Base-by-base conservation (phyloP, 2,329 filamentous ascomycete species). In the Colletotrichum eleusines region DNA sequence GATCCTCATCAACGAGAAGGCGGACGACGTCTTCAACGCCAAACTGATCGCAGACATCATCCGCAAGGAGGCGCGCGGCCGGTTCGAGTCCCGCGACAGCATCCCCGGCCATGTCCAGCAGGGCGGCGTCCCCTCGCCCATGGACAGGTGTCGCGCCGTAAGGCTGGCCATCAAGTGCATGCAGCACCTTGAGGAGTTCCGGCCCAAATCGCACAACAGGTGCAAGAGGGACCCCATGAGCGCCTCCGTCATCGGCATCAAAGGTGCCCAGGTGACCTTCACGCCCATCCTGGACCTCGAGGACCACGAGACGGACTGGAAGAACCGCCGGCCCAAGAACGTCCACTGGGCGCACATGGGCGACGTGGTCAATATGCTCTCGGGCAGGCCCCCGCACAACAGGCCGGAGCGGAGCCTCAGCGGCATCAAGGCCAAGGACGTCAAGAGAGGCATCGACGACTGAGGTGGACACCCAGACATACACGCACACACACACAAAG, bases 31-130 rank as follows among this genome's bases (percentile, higher is more conserved):
- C 20, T 98, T 98, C 86, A 93, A 88, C 60, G 97, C 96, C 23
- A 94, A 97, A 81, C 89, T 98, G 69, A 95, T 99, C 77, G 95
- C 95, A 42, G 92, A 95, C 78, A 98, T 98, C 82, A 97, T 99
- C 83, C 93, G 93, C 69, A 94, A 97, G 75, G 96, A 98, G 81
- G 93, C 94, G 11, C 91, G 93, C 76, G 94, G 94, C 74, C 91
- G 94, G 20, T 99, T 99, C 78, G 96, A 99, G 81, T 93, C 93
- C 55, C 91, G 95, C 72, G 92, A 96, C 79, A 95, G 94, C 75
- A 95, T 97, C 61, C 95, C 95, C 0, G 95, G 95, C 18, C 95
- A 98, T 83, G 95, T 97, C 74, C 95, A 98, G 82, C 95, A 98
- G 83, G 95, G 95, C 75, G 94, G 94, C 69, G 94, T 93, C 53